Evolutionary conservation across 1,139 yeast species (phyloP).

Genomic region (Geotrichum australiense): DNA sequence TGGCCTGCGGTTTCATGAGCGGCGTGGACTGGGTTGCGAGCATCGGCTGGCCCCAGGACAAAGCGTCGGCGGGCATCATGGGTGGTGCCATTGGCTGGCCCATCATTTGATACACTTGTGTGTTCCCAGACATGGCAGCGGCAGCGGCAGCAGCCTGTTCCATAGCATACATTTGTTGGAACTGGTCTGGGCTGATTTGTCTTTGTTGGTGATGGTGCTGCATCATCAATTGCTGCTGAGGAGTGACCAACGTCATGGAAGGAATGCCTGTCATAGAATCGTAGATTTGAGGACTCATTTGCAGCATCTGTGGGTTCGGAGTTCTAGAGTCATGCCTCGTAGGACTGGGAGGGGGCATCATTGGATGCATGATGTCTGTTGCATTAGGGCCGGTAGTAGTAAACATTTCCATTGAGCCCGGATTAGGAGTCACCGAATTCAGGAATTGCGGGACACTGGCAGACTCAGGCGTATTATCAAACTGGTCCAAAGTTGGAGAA

Average conservation of each 20-base stretch:
- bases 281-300: slow-evolving; percentile 5
- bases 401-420: slow-evolving; percentile 15
- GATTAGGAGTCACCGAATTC: slow-evolving; percentile 23
- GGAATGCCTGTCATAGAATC: slow-evolving; percentile 5
- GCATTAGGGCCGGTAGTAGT: slow-evolving; percentile 7
- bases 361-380: slow-evolving; percentile 13
- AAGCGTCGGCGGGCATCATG: slow-evolving; percentile 7
- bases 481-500: slow-evolving; percentile 23
- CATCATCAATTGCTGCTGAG: slow-evolving; percentile 14
- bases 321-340: neutral
- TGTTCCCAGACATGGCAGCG: slow-evolving; percentile 15
- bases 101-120: slow-evolving; percentile 16
- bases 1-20: slow-evolving; percentile 27
- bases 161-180: slow-evolving; percentile 17
- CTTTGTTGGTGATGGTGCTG: slow-evolving; percentile 17
- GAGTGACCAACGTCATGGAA: slow-evolving; percentile 13
- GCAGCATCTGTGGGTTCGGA: slow-evolving; percentile 3
- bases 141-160: slow-evolving; percentile 16
- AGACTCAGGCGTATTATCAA: slow-evolving; percentile 25
- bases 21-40: slow-evolving; percentile 34
- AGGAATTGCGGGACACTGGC: slow-evolving; percentile 22
- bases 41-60: slow-evolving; percentile 31
- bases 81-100: slow-evolving; percentile 1
- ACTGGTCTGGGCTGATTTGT: slow-evolving; percentile 16
- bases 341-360: slow-evolving; percentile 15